Conservation (phyloP, 139 green algal species). For the Ettlia oleoabundans region DNA sequence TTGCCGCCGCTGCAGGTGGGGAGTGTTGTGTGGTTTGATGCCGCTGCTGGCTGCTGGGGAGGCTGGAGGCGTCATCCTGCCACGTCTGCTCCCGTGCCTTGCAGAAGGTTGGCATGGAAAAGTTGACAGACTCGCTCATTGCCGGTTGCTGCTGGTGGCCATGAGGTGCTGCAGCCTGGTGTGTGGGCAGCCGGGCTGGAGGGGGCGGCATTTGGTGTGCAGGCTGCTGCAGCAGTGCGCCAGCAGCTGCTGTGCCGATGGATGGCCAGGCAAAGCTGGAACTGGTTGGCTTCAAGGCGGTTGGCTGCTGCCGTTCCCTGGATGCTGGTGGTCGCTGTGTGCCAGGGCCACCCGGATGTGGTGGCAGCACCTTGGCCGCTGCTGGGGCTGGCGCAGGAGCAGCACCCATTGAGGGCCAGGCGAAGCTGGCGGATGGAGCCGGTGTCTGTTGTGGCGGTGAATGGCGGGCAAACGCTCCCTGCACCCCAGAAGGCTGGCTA, state of each 20-base stretch:
- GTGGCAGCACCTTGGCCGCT: no score
- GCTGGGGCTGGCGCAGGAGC: neutral
- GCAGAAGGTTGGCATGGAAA: conserved; percentile 14
- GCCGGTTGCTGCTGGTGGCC: neutral
- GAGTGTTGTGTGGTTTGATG: neutral
- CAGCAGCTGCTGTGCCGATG: neutral
- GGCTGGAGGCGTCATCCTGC: conserved; percentile 17
- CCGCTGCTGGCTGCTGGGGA: neutral
- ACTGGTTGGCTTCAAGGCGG: neutral
- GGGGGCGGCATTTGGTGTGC: neutral
- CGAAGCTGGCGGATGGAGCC: conserved; percentile 3
- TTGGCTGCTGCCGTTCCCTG: neutral
- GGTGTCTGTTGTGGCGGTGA: no score
- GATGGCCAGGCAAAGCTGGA: conserved; percentile 17
- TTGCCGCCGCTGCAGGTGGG: neutral
- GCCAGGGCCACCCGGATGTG: neutral
- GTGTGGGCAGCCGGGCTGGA: neutral
- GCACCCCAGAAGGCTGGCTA: no score
- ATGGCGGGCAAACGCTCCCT: neutral
- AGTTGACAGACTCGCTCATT: conserved; percentile 20
- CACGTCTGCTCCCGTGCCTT: neutral
- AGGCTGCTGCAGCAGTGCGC: neutral
- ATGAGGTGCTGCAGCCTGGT: neutral
- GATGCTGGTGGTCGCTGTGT: neutral
- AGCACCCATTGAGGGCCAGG: neutral